phyloP scores from a whole-genome alignment of 306 rosid species.

The Prinsepia uniflora region DNA sequence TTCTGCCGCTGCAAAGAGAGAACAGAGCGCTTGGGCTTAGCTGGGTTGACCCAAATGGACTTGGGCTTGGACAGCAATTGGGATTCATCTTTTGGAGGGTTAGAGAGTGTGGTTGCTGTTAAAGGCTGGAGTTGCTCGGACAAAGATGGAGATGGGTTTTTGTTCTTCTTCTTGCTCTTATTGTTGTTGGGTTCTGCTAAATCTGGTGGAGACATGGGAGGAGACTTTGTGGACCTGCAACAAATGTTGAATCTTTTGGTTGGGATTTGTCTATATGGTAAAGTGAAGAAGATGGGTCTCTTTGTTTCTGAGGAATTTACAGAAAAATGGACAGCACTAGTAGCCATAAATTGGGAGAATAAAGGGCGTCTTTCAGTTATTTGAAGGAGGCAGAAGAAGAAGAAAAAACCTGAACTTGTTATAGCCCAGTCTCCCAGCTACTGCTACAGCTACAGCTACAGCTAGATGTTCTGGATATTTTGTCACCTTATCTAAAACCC shows the following conservation, averaged over 20 bases:
- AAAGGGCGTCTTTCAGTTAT: too few species aligned
- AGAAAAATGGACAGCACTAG: slow-evolving; percentile 50
- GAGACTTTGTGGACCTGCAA: slow-evolving; percentile 40
- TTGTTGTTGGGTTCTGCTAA: slow-evolving; percentile 19
- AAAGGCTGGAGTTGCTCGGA: slow-evolving; percentile 81
- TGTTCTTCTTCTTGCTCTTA: slow-evolving; percentile 18
- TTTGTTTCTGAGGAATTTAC: slow-evolving; percentile 43
- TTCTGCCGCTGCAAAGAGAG: slow-evolving; percentile 66
- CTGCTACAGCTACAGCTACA: too few species aligned
- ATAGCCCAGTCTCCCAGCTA: too few species aligned
- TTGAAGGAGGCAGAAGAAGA: too few species aligned
- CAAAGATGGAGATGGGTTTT: slow-evolving; percentile 43
- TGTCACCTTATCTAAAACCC: slow-evolving; percentile 33
- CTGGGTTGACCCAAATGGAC: slow-evolving; percentile 87
- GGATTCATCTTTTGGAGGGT: slow-evolving; percentile 31
- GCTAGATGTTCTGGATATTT: slow-evolving; percentile 12
- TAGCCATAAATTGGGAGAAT: slow-evolving; percentile 39
- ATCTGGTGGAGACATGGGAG: slow-evolving; percentile 42
- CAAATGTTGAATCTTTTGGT: slow-evolving; percentile 29
- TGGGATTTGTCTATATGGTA: slow-evolving; percentile 23
- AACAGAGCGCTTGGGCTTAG: slow-evolving; percentile 63
- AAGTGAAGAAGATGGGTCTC: slow-evolving; percentile 42
- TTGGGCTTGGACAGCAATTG: slow-evolving; percentile 58
- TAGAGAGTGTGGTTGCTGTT: slow-evolving; percentile 49
- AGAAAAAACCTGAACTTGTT: neutral